phyloP scores from a whole-genome alignment of 768 basidiomycete species.

The Myochromella boudieri region DNA sequence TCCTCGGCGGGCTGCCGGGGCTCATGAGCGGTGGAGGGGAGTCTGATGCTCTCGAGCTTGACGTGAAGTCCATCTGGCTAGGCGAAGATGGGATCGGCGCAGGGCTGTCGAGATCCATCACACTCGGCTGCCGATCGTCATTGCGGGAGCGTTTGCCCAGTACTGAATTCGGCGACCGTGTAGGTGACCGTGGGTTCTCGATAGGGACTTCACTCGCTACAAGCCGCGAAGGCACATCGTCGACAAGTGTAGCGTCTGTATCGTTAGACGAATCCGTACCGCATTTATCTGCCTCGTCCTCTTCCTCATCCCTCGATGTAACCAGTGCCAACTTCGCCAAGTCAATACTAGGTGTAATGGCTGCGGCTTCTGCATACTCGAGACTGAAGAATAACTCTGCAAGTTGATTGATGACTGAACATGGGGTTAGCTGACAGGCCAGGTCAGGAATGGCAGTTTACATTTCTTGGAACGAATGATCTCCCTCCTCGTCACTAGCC shows the following conservation, averaged over 20 bases:
- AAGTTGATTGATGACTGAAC: slow-evolving; percentile 75
- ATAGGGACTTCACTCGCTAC: slow-evolving; percentile 23
- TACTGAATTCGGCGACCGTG: slow-evolving; percentile 48
- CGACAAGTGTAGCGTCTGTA: slow-evolving; percentile 86
- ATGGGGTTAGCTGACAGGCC: slow-evolving; percentile 12
- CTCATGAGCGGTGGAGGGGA: slow-evolving; percentile 26
- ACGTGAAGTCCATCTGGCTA: slow-evolving; percentile 33
- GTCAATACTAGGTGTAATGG: slow-evolving; percentile 83
- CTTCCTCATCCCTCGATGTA: slow-evolving; percentile 88
- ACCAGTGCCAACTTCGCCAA: slow-evolving; percentile 90
- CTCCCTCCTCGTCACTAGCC: slow-evolving; percentile 78
- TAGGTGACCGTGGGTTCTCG: slow-evolving; percentile 26
- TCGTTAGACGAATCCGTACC: slow-evolving; percentile 83
- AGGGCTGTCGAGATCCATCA: slow-evolving; percentile 60
- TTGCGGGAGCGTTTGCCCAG: slow-evolving; percentile 72
- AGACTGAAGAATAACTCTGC: slow-evolving; percentile 78
- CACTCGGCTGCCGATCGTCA: slow-evolving; percentile 36
- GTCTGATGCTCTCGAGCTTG: slow-evolving; percentile 25
- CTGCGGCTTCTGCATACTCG: slow-evolving; percentile 59
- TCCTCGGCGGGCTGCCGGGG: slow-evolving; percentile 21
- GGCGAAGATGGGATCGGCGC: slow-evolving; percentile 31
- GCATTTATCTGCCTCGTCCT: slow-evolving; percentile 70
- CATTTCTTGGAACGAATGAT: slow-evolving; percentile 85
- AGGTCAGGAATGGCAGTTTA: slow-evolving; percentile 34
- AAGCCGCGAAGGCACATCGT: slow-evolving; percentile 55